Conservation (phyloP, 768 basidiomycete species). For the Leccinellum rugosiceps region DNA sequence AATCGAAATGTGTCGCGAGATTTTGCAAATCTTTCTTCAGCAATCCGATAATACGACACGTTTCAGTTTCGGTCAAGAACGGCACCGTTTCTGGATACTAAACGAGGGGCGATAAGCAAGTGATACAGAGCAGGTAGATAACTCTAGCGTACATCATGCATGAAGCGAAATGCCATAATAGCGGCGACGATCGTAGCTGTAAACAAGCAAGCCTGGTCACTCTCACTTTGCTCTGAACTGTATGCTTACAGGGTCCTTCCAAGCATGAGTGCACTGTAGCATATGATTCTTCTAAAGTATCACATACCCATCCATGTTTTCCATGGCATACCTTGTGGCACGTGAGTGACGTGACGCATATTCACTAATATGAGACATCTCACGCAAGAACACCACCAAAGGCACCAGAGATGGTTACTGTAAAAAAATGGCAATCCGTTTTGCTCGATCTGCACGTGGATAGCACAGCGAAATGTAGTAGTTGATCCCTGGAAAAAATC, state of each 20-base stretch:
- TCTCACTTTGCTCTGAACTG: background rate
- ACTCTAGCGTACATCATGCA: conserved; percentile 44
- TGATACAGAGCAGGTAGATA: background rate
- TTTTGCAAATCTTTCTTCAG: conserved; percentile 42
- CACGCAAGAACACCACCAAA: conserved; percentile 50
- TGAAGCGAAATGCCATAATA: conserved; percentile 41
- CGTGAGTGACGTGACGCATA: background rate
- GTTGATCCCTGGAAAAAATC: conserved; percentile 40
- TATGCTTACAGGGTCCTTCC: conserved; percentile 24
- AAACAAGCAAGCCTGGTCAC: background rate
- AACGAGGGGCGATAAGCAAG: background rate
- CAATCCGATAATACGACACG: conserved; percentile 28
- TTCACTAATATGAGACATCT: background rate
- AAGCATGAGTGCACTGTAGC: conserved; percentile 19
- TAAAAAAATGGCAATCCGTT: conserved; percentile 60
- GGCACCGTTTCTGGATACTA: conserved; percentile 55
- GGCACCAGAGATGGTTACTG: conserved; percentile 53
- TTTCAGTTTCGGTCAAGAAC: conserved; percentile 47
- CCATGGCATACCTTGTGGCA: conserved; percentile 32
- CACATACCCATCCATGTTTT: conserved; percentile 32
- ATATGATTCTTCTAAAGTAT: conserved; percentile 14
- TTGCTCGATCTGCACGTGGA: conserved; percentile 52
- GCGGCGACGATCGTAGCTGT: conserved; percentile 24
- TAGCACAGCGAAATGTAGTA: conserved; percentile 60
- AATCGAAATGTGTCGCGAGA: conserved; percentile 41